A percentile compares a stretch with the other conserved stretches of the same genome.
phyloP scores from a whole-genome alignment of 441 rosid species.

The Bocquillonia castaneifolia region DNA sequence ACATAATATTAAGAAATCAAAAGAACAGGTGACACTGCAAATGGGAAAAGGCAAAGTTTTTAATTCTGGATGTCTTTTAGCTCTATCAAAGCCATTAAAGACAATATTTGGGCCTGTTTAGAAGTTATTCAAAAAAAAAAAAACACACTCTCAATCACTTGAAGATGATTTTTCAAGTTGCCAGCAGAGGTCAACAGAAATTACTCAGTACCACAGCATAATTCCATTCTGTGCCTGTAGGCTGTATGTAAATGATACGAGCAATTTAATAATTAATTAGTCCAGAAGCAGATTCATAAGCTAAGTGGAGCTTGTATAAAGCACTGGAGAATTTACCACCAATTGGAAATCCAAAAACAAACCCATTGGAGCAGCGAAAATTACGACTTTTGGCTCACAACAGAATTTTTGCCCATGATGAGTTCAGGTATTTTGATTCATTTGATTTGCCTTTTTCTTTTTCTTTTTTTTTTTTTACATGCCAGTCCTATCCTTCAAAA shows the following conservation, averaged over 20 bases:
- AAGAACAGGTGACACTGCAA: background rate
- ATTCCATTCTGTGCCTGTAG: background rate
- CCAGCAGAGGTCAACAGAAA: background rate
- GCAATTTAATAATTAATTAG: background rate
- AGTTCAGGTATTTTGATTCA: background rate
- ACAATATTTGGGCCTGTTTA: background rate
- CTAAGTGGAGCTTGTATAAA: background rate
- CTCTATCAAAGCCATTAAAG: background rate
- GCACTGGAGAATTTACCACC: background rate
- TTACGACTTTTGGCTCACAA: background rate
- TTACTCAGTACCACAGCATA: background rate
- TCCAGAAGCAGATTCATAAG: background rate
- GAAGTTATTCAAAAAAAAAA: background rate
- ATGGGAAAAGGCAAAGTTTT: background rate
- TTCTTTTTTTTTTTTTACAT: too few relatives aligned
- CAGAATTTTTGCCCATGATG: background rate
- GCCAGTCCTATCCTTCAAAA: too few relatives aligned
- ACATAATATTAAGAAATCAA: background rate
- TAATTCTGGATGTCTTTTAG: background rate
- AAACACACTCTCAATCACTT: background rate
- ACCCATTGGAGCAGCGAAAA: background rate
- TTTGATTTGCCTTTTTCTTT: too few relatives aligned
- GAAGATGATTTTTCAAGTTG: background rate
- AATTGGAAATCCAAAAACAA: background rate
- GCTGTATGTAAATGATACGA: too few relatives aligned